Conservation (phyloP, 495 filamentous ascomycete genomes). For the Darksidea phi region DNA sequence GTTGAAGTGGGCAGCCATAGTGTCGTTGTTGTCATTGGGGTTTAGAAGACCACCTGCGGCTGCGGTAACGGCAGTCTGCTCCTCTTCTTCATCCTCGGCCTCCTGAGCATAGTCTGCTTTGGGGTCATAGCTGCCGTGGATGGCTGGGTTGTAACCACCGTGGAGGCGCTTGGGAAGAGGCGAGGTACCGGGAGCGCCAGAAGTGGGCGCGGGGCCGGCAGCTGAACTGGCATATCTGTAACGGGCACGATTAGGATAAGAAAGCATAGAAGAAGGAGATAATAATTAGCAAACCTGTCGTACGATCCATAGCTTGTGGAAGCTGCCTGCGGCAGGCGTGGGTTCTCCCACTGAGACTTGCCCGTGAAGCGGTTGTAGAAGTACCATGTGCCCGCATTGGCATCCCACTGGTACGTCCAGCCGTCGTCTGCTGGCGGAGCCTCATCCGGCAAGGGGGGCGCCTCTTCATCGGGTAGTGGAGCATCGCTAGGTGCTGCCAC, state of each 20-base stretch:
- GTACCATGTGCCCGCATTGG: slow-evolving; percentile 68
- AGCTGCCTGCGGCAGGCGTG: slow-evolving; percentile 60
- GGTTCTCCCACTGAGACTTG: slow-evolving; percentile 84
- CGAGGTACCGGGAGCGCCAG: slow-evolving; percentile 22
- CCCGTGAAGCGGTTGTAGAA: slow-evolving; percentile 85
- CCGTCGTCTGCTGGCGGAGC: slow-evolving; percentile 68
- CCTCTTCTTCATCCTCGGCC: slow-evolving; percentile 44
- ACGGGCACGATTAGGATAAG: slow-evolving; percentile 4
- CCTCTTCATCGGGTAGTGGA: slow-evolving; percentile 37
- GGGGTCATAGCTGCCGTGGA: slow-evolving; percentile 94
- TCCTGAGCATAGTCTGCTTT: slow-evolving; percentile 77
- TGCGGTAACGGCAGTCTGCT: slow-evolving; percentile 36
- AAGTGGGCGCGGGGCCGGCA: slow-evolving; percentile 25
- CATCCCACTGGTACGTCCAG: slow-evolving; percentile 85
- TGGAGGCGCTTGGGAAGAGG: slow-evolving; percentile 23
- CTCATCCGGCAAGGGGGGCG: slow-evolving; percentile 50
- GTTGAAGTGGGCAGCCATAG: slow-evolving; percentile 76
- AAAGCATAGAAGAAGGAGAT: slow-evolving; percentile 1
- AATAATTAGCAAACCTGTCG: slow-evolving; percentile 22
- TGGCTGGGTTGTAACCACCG: slow-evolving; percentile 89
- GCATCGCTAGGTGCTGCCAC: not conserved
- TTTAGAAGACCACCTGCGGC: slow-evolving; percentile 38
- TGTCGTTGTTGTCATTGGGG: slow-evolving; percentile 52
- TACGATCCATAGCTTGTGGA: slow-evolving; percentile 22
- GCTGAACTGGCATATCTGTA: slow-evolving; percentile 13